Evolutionary conservation across 2,329 filamentous ascomycete species (phyloP).

Genomic region (Fusarium sp.): DNA sequence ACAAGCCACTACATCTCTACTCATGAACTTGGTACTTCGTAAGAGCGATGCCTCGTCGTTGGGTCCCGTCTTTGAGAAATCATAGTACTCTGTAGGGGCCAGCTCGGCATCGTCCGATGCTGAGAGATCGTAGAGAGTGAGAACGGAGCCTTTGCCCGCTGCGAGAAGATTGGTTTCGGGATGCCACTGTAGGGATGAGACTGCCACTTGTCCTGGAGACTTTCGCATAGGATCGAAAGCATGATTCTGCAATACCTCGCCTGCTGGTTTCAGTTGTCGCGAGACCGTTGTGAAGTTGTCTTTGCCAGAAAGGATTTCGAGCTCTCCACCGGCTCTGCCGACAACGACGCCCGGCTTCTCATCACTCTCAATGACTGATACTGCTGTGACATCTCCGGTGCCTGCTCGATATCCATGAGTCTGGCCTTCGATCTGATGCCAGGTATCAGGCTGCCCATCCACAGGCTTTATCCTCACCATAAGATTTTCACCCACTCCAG

Average conservation of each 20-base stretch:
- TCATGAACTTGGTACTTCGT: constrained; percentile 58
- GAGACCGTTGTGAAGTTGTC: constrained; percentile 46
- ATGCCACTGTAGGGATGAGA: constrained; percentile 52
- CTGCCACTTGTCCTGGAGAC: constrained; percentile 48
- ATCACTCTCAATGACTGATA: constrained; percentile 56
- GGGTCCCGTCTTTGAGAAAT: constrained; percentile 40
- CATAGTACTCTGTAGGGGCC: constrained; percentile 39
- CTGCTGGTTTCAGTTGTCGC: constrained; percentile 37
- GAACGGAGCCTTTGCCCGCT: constrained; percentile 46
- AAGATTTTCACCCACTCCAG: constrained; percentile 64
- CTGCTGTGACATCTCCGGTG: constrained; percentile 61
- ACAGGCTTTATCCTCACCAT: constrained; percentile 55
- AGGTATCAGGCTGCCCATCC: constrained; percentile 44
- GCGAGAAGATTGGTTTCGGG: constrained; percentile 46
- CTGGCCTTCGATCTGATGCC: constrained; percentile 55
- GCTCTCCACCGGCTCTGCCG: constrained; percentile 62
- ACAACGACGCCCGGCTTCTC: constrained; percentile 54
- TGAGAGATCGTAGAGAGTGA: constrained; percentile 48
- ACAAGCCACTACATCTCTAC: constrained; percentile 57
- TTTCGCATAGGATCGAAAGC: constrained; percentile 36
- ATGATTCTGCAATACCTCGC: constrained; percentile 7
- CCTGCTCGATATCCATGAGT: constrained; percentile 56
- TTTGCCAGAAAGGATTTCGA: constrained; percentile 57
- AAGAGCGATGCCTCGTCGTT: constrained; percentile 44
- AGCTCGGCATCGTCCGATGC: constrained; percentile 19